These are phyloP conservation scores for Candida anglica DNA, from an alignment of 805 yeast species.

Conservation along the genomic window DNA sequence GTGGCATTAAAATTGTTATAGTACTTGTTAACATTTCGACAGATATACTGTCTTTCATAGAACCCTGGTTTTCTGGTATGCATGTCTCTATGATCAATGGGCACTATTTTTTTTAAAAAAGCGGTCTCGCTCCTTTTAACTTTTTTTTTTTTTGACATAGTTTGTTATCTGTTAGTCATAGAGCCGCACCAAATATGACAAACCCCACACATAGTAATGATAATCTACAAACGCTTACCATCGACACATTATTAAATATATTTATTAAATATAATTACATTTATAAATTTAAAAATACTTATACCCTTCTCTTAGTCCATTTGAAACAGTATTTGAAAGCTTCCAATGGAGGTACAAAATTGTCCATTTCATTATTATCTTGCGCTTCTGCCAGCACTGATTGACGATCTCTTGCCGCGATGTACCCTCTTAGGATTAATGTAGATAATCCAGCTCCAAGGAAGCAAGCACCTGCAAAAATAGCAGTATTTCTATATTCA, in stretches of 20 bases:
- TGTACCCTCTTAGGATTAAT: constrained; percentile 49
- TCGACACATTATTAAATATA: too few species aligned
- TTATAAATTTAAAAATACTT: not conserved
- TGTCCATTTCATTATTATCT: not conserved
- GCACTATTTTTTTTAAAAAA: too few species aligned
- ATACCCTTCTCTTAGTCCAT: constrained; percentile 1
- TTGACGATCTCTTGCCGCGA: constrained; percentile 45
- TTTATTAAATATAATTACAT: not conserved
- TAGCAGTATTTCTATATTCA: constrained; percentile 50
- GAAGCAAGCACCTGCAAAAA: constrained; percentile 58
- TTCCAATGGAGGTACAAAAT: not conserved
- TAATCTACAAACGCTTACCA: too few species aligned
- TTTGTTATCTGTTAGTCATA: too few species aligned
- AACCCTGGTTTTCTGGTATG: constrained; percentile 13
- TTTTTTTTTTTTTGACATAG: too few species aligned
- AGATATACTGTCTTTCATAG: constrained; percentile 19
- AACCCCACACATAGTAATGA: too few species aligned
- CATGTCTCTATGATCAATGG: not conserved
- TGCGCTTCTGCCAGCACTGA: not conserved
- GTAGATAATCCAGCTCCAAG: constrained; percentile 41
- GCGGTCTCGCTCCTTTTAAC: too few species aligned
- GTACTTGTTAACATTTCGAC: constrained; percentile 14
- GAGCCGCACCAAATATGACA: too few species aligned
- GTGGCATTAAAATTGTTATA: constrained; percentile 21
- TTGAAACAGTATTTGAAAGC: not conserved